Base-by-base conservation (phyloP, 2,329 filamentous ascomycete species). In the Dactylellina parvicollis region DNA sequence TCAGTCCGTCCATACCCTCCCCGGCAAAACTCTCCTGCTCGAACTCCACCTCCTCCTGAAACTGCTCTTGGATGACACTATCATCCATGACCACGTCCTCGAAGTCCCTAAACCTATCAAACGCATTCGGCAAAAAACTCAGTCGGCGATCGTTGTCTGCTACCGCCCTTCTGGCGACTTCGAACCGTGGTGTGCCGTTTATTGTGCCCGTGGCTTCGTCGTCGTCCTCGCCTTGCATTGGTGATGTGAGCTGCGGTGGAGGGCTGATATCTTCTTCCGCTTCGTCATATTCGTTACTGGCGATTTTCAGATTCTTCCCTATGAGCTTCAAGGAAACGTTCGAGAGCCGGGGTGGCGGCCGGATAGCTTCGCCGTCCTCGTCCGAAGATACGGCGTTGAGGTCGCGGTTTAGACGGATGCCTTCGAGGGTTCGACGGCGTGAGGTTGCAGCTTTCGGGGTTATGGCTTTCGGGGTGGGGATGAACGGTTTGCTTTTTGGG, bases 231-330 rank as follows among this genome's bases (percentile, higher is more conserved):
- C 47, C 55, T n/a, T 67, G 47, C 36, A 38, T 56, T n/a, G 67
- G 67, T 0, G 67, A 65, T 1, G 67, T 65, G 3, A 72, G 26
- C 26, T 65, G 50, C 22, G 67, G 67, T 20, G 64, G 64, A 0
- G 67, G 75, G 16, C 60, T 64, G 4, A 66, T 61, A 20, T 75
- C 64, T n/a, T 61, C 59, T 10, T 70, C 65, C 4, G 60, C 44
- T 2, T 73, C 64, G 5, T 66, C 56, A 4, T 69, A 75, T 3
- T 76, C 72, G 47, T 75, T 65, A 4, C 36, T 14, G 14, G 16
- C 34, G 32, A 67, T 40, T 8, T 14, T 57, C 34, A 74, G 24
- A 57, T 61, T 22, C 46, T 70, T 47, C 49, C 75, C 40, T 18
- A 72, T 59, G 36, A 75, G 55, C 59, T 61, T 46, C 14, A 55